Evolutionary conservation across 2,329 filamentous ascomycete species (phyloP), one percentile per base, ranked within the genome.

Genomic region (Fusarium coicis): DNA sequence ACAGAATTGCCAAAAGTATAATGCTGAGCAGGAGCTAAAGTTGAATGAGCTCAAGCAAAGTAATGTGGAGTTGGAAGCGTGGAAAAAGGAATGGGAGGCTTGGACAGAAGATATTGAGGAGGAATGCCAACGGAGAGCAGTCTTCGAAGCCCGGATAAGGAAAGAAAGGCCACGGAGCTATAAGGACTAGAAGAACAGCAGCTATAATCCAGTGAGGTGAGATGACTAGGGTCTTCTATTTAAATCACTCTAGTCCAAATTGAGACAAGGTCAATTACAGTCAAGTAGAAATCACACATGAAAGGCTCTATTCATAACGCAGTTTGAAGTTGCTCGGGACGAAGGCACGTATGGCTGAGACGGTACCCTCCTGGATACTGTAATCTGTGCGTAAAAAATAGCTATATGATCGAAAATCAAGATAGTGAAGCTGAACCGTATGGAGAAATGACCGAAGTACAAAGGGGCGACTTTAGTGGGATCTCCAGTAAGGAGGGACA

Each of bases 401-500:
- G n/a, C n/a, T 23, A 43, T 5, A 23, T 18, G 1, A 18, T 23
- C 18, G n/a, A 4, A 2, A 18, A 18, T 43, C 6, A 4, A 42
- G 40, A 23, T 16, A 23, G 9, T 6, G 40, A 43, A 43, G 11
- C 15, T 11, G 5, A 7, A 18, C 6, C 0, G n/a, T 18, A 43
- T 43, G 2, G n/a, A 0, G 12, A 1, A 12, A 0, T 10, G 4
- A 18, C 6, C 5, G n/a, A 18, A 43, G 15, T 23, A 5, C 21
- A 43, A 43, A 23, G 15, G 3, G n/a, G 0, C 9, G 15, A 23
- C 42, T 43, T 43, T 11, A 2, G n/a, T 23, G 11, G 10, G 6
- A 7, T 18, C 40, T 43, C 7, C 15, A 16, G 23, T 2, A 23
- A 4, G 10, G 10, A 43, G 14, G 15, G 8, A 16, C 9, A 23